These are phyloP conservation scores for Sonneratia alba DNA, from an alignment of 345 rosid genomes.

Conservation along the genomic window DNA sequence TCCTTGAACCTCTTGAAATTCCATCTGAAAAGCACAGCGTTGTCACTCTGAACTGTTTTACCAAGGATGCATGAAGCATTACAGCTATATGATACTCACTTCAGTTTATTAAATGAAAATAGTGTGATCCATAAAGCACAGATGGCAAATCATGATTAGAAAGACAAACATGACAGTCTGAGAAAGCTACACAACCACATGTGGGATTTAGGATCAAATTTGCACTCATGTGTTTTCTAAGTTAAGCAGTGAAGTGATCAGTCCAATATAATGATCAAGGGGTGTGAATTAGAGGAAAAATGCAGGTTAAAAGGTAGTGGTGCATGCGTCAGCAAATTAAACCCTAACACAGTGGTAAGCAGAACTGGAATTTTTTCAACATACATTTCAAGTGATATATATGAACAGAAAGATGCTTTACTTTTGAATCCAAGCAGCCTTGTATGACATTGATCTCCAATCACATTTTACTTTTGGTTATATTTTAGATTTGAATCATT, in stretches of 20 bases:
- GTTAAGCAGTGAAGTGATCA: not conserved
- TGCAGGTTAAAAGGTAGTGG: not conserved
- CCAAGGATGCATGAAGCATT: not conserved
- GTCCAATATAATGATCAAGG: not conserved
- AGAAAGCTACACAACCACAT: not conserved
- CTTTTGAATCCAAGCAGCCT: not conserved
- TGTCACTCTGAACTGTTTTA: not conserved
- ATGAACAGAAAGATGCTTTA: not conserved
- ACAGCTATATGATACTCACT: not conserved
- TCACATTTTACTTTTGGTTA: not conserved
- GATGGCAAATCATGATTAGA: no score
- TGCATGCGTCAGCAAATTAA: not conserved
- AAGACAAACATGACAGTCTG: no score
- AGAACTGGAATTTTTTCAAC: not conserved
- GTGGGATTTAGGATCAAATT: not conserved
- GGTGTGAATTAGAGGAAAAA: not conserved
- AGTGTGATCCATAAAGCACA: no score
- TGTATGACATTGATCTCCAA: not conserved
- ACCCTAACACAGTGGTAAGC: not conserved
- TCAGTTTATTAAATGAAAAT: slow-evolving; percentile 1
- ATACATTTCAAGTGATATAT: not conserved
- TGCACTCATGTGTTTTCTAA: not conserved
- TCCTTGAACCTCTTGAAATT: slow-evolving; percentile 80
- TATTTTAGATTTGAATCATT: not conserved
- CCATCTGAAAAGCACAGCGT: slow-evolving; percentile 45